Conservation (phyloP, 371 early-diverging fungal species). For the Lichtheimia hyalospora region DNA sequence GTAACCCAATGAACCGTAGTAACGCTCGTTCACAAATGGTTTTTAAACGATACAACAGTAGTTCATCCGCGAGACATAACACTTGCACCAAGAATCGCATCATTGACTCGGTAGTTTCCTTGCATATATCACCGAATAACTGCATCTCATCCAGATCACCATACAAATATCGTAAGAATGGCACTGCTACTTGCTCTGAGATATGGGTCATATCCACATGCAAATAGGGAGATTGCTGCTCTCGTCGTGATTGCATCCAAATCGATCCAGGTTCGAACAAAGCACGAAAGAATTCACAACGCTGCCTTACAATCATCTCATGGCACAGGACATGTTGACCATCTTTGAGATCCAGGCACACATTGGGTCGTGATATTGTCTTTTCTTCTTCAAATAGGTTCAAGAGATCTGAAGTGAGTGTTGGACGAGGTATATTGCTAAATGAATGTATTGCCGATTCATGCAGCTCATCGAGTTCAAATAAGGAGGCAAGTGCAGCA, state of each 20-base stretch:
- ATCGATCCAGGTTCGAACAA: constrained; percentile 50
- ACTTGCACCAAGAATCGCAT: constrained; percentile 54
- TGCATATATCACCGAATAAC: constrained; percentile 39
- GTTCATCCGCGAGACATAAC: constrained; percentile 64
- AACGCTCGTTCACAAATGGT: constrained; percentile 52
- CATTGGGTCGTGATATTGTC: constrained; percentile 21
- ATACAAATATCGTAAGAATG: constrained; percentile 58
- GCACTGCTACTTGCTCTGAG: constrained; percentile 37
- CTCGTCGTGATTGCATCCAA: constrained; percentile 52
- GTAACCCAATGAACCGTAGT: constrained; percentile 47
- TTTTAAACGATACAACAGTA: constrained; percentile 61
- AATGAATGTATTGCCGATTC: constrained; percentile 29
- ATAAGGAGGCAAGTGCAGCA: constrained; percentile 21
- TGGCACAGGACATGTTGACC: constrained; percentile 44
- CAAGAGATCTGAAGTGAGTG: constrained; percentile 12
- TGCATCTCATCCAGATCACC: constrained; percentile 35
- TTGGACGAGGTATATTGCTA: constrained; percentile 22
- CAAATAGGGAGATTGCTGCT: constrained; percentile 5
- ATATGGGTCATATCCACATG: constrained; percentile 54
- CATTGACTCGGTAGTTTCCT: constrained; percentile 48
- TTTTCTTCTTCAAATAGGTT: constrained; percentile 8
- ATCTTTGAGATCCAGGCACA: constrained; percentile 40
- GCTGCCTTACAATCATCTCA: constrained; percentile 57
- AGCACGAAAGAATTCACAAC: constrained; percentile 67
- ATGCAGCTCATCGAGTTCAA: constrained; percentile 25